Percentiles rank a stretch among this genome's conserved stretches.
Evolutionary conservation across 1,139 yeast species (phyloP).

Genomic region (Sugiyamaella sp.): DNA sequence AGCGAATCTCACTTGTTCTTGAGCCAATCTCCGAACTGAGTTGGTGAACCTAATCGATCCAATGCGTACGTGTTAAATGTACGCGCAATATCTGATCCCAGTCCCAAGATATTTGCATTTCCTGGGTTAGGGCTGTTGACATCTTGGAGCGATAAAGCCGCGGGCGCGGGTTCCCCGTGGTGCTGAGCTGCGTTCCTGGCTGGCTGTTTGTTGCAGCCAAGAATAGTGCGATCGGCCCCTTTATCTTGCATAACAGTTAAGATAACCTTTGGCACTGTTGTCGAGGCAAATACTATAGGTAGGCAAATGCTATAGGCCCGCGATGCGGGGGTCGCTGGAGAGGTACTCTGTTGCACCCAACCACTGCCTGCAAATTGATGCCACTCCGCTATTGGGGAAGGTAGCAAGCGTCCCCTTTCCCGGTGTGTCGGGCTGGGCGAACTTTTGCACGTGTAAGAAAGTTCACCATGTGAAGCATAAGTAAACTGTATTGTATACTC

Average conservation of each 20-base stretch:
- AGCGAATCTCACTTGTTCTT: background rate
- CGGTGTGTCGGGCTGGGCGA: too few species aligned
- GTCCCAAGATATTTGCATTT: background rate
- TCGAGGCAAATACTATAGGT: too few species aligned
- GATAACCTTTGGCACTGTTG: background rate
- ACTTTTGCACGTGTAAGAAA: too few species aligned
- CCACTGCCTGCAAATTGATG: too few species aligned
- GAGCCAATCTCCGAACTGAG: too few species aligned
- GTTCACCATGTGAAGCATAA: too few species aligned
- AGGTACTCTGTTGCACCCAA: too few species aligned
- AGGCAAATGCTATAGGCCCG: too few species aligned
- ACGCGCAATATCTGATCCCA: slow-evolving; percentile 1
- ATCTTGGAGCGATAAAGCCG: background rate
- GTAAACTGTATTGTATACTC: too few species aligned
- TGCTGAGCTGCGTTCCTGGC: background rate
- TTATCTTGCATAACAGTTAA: background rate
- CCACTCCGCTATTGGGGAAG: too few species aligned
- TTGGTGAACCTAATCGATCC: slow-evolving; percentile 3
- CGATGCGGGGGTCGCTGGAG: too few species aligned
- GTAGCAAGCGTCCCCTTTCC: too few species aligned
- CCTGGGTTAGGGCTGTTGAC: background rate
- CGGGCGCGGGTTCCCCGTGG: background rate
- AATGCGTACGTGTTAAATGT: background rate
- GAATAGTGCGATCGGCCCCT: background rate
- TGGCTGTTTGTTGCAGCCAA: background rate